These are phyloP conservation scores for Nannizziopsis barbatae DNA, from an alignment of 2,329 filamentous ascomycete genomes.

Conservation along the genomic window DNA sequence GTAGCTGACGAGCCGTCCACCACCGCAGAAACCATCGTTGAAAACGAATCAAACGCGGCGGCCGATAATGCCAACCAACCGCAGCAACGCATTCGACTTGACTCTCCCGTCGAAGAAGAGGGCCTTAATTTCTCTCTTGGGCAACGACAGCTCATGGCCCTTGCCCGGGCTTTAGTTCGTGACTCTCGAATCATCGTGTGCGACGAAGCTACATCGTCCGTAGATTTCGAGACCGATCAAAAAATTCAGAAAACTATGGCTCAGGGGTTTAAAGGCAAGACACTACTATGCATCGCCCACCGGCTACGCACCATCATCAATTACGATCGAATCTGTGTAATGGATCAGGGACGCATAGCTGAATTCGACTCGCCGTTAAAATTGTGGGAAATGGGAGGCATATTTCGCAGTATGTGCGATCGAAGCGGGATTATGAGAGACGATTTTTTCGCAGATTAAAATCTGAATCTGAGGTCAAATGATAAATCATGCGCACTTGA, in stretches of 20 bases:
- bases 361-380: conserved; percentile 68
- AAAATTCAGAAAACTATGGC: conserved; percentile 90
- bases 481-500: too few species aligned
- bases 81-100: conserved; percentile 59
- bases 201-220: conserved; percentile 85
- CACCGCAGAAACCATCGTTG: conserved; percentile 22
- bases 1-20: conserved; percentile 38
- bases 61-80: conserved; percentile 11
- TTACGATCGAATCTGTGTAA: conserved; percentile 93
- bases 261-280: conserved; percentile 72
- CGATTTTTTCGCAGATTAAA: conserved; percentile 24
- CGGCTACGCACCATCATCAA: conserved; percentile 81
- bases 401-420: conserved; percentile 86
- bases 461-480: not conserved
- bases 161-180: conserved; percentile 80
- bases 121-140: conserved; percentile 92
- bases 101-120: conserved; percentile 80
- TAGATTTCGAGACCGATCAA: conserved; percentile 93
- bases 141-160: conserved; percentile 88
- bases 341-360: conserved; percentile 79
- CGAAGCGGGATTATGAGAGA: conserved; percentile 58
- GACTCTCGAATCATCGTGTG: conserved; percentile 87
- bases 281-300: conserved; percentile 85
- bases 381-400: conserved; percentile 62
- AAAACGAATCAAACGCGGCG: conserved; percentile 15